These are phyloP conservation scores for Anacardium occidentale DNA, from an alignment of 345 rosid species.

Conservation along the genomic window DNA sequence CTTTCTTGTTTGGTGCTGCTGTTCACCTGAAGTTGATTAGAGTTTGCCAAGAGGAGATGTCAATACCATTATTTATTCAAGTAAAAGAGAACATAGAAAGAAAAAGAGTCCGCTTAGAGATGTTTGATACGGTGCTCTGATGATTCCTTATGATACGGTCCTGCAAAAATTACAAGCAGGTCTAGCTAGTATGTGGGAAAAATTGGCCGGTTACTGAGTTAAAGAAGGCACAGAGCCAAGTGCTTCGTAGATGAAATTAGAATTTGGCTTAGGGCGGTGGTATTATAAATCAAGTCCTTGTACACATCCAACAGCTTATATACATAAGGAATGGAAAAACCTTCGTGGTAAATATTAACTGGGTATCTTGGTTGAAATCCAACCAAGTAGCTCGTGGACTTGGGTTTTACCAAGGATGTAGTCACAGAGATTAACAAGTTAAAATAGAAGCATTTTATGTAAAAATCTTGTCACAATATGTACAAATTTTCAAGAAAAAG, in stretches of 20 bases:
- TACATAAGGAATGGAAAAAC: constrained; percentile 56
- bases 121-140: constrained; percentile 31
- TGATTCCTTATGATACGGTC: constrained; percentile 28
- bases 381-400: constrained; percentile 69
- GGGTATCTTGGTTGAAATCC: constrained; percentile 74
- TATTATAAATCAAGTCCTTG: constrained; percentile 67
- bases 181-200: not conserved
- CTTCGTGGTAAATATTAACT: constrained; percentile 67
- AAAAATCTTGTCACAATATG: too few species aligned
- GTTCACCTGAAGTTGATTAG: constrained; percentile 33
- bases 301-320: constrained; percentile 36
- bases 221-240: too few species aligned
- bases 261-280: constrained; percentile 39
- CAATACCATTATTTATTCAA: too few species aligned
- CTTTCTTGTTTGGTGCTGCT: too few species aligned
- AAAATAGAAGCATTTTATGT: too few species aligned
- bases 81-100: not conserved
- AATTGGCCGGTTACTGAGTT: too few species aligned
- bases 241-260: constrained; percentile 52
- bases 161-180: constrained; percentile 22
- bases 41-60: not conserved
- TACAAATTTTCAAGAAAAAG: not conserved
- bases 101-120: constrained; percentile 28
- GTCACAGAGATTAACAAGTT: too few species aligned
- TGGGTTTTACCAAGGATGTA: constrained; percentile 73